phyloP scores from a whole-genome alignment of 768 basidiomycete genomes.

The Pulveroboletus sp. region DNA sequence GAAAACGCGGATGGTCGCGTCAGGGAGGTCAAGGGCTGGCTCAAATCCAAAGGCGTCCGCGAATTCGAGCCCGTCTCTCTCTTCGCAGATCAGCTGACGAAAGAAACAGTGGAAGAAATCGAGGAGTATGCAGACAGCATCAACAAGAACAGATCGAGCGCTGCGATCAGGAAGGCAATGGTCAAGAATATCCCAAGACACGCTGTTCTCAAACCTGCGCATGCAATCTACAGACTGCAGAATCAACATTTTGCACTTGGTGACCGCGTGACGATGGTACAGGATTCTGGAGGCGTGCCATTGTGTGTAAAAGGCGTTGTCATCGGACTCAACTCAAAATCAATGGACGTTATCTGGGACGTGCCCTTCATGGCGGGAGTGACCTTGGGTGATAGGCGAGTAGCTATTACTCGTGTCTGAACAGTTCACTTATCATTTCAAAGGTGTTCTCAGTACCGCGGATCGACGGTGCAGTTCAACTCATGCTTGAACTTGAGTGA shows the following conservation, averaged over 20 bases:
- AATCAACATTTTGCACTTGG: slow-evolving; percentile 86
- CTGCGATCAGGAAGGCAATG: slow-evolving; percentile 84
- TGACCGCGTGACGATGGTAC: slow-evolving; percentile 94
- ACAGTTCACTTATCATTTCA: neutral
- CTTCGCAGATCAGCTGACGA: slow-evolving; percentile 87
- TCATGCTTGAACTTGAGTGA: slow-evolving; percentile 86
- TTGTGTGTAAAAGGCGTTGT: slow-evolving; percentile 92
- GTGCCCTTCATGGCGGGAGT: slow-evolving; percentile 91
- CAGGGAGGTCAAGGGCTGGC: slow-evolving; percentile 80
- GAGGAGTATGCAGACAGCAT: slow-evolving; percentile 74
- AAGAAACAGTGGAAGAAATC: slow-evolving; percentile 81
- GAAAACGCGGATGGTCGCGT: slow-evolving; percentile 66
- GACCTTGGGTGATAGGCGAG: slow-evolving; percentile 78
- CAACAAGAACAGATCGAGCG: slow-evolving; percentile 54
- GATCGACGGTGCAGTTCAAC: slow-evolving; percentile 82
- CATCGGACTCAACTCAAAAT: slow-evolving; percentile 79
- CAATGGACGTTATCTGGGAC: slow-evolving; percentile 97
- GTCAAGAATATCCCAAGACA: slow-evolving; percentile 92
- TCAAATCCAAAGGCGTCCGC: slow-evolving; percentile 80
- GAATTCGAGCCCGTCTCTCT: slow-evolving; percentile 93
- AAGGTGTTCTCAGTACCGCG: slow-evolving; percentile 91
- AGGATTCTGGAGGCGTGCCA: slow-evolving; percentile 91
- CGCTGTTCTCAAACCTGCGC: slow-evolving; percentile 89
- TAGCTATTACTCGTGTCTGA: neutral
- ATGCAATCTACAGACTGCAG: slow-evolving; percentile 86